Conservation (phyloP, 2,329 filamentous ascomycete species). For the Alternaria angustiovoidea region DNA sequence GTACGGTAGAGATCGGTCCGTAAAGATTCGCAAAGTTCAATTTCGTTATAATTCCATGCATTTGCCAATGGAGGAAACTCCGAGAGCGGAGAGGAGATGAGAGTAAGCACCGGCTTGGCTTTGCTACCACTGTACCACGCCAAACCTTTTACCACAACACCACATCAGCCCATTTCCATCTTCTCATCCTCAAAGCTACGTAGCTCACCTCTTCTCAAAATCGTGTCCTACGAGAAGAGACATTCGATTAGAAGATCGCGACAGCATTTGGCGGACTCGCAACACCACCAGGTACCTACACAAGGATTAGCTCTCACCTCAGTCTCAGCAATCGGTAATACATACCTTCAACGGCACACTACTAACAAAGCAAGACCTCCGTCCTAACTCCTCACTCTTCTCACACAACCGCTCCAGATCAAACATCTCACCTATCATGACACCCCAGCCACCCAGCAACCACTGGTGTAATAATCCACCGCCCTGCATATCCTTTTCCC, state of each 20-base stretch:
- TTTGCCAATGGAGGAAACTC: background rate
- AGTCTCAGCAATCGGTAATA: background rate
- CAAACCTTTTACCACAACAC: background rate
- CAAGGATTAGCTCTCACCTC: background rate
- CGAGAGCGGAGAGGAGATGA: background rate
- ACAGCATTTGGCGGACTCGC: constrained; percentile 50
- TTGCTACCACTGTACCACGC: background rate
- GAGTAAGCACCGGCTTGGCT: constrained; percentile 4
- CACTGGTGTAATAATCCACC: constrained; percentile 47
- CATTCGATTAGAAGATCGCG: constrained; percentile 41
- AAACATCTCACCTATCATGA: constrained; percentile 53
- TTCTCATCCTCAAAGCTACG: background rate
- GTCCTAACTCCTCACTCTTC: constrained; percentile 61
- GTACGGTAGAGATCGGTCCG: background rate
- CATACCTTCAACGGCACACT: constrained; percentile 65
- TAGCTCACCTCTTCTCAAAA: background rate
- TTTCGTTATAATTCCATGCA: background rate
- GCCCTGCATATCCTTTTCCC: constrained; percentile 48
- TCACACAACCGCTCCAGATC: constrained; percentile 61
- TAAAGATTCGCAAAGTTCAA: background rate
- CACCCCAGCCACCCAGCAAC: constrained; percentile 45
- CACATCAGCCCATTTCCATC: background rate
- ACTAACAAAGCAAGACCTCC: constrained; percentile 68
- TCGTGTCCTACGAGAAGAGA: background rate
- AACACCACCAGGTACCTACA: constrained; percentile 58